Conservation (phyloP, 768 basidiomycete species). For the Russula abietina region DNA sequence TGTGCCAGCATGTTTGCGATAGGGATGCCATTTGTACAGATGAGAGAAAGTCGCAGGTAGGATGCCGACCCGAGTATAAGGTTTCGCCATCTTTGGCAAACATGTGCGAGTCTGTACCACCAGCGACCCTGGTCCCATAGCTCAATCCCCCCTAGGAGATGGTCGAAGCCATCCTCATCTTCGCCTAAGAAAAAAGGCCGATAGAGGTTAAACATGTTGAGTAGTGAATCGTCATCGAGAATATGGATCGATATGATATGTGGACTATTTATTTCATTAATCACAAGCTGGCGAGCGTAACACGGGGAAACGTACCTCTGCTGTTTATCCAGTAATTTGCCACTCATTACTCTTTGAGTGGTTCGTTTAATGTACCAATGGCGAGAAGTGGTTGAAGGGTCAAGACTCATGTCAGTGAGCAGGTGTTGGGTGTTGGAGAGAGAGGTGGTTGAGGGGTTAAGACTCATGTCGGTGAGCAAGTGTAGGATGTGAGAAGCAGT, state of each 20-base stretch:
- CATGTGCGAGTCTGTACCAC: not conserved
- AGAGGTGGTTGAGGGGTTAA: no score
- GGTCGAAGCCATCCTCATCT: not conserved
- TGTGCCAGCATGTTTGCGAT: not conserved
- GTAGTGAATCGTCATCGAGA: not conserved
- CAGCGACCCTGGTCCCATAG: not conserved
- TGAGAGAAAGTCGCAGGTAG: not conserved
- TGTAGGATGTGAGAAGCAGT: no score
- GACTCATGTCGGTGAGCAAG: no score
- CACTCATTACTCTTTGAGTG: no score
- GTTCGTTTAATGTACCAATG: no score
- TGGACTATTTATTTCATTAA: no score
- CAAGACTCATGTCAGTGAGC: no score
- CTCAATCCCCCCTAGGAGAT: accelerated
- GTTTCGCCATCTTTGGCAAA: not conserved
- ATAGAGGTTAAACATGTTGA: not conserved
- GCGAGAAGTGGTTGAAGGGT: no score
- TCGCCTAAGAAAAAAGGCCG: not conserved
- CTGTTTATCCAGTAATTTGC: no score
- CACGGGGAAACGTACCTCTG: no score
- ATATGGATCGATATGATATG: not conserved
- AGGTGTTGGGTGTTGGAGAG: not conserved
- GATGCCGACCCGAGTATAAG: not conserved
- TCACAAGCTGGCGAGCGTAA: no score
- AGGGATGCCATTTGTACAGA: not conserved